phyloP scores from a whole-genome alignment of 1,284 basidiomycete genomes.

The Bjerkandera adusta region DNA sequence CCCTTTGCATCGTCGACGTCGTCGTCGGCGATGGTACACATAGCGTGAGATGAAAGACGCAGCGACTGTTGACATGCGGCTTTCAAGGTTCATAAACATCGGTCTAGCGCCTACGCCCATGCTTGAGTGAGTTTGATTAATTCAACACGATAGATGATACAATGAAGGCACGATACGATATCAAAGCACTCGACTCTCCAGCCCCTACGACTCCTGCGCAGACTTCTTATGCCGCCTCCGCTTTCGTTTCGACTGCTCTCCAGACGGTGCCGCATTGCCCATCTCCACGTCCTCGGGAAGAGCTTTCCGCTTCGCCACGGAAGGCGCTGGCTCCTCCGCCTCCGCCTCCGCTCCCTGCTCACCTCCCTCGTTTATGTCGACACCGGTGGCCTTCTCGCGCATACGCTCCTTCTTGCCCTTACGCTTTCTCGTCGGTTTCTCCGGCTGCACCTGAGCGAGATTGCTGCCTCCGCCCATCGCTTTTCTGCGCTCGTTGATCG shows the following conservation, averaged over 20 bases:
- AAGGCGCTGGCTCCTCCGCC: slow-evolving; percentile 14
- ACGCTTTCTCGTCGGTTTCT: slow-evolving; percentile 53
- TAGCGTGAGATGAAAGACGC: too few relatives aligned
- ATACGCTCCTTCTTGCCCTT: slow-evolving; percentile 77
- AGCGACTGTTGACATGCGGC: too few relatives aligned
- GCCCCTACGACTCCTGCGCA: neutral
- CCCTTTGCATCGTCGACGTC: too few relatives aligned
- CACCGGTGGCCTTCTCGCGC: slow-evolving; percentile 41
- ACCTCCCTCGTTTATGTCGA: slow-evolving; percentile 21
- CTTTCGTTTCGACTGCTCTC: slow-evolving; percentile 8
- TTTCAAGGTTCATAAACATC: too few relatives aligned
- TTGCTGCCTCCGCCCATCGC: slow-evolving; percentile 7
- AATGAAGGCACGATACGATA: too few relatives aligned
- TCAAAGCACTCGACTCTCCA: too few relatives aligned
- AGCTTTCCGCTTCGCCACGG: slow-evolving; percentile 12
- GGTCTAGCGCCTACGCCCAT: too few relatives aligned
- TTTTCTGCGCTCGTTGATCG: slow-evolving; percentile 26
- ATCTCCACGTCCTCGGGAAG: slow-evolving; percentile 13
- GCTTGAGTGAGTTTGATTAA: too few relatives aligned
- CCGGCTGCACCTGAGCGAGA: slow-evolving; percentile 10
- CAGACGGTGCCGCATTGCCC: slow-evolving; percentile 8
- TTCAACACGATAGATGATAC: too few relatives aligned
- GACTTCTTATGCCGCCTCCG: slow-evolving; percentile 14
- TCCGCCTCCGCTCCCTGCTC: slow-evolving; percentile 21
- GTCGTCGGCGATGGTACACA: too few relatives aligned